Evolutionary conservation across 2,329 filamentous ascomycete genomes (phyloP).

Genomic region (Penicillium psychrosexuale): DNA sequence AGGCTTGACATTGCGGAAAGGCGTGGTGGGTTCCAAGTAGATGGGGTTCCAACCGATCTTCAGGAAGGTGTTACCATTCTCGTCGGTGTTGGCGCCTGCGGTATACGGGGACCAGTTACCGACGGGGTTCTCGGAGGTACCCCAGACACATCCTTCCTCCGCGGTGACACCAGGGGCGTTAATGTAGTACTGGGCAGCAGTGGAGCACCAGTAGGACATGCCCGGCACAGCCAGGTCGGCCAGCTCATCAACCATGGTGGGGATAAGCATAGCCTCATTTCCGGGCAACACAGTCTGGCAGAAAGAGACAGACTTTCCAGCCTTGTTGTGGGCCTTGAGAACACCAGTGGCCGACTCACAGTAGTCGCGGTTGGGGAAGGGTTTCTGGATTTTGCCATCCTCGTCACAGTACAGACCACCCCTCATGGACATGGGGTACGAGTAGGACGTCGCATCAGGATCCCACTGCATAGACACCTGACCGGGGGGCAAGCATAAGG

Average conservation of each 20-base stretch:
- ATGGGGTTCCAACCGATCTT: conserved; percentile 78
- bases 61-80: conserved; percentile 64
- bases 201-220: conserved; percentile 66
- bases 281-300: conserved; percentile 78
- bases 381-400: conserved; percentile 64
- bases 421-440: conserved; percentile 69
- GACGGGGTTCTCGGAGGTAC: conserved; percentile 57
- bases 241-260: conserved; percentile 60
- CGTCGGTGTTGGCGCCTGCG: conserved; percentile 68
- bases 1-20: conserved; percentile 57
- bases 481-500: conserved; percentile 74
- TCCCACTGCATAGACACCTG: conserved; percentile 80
- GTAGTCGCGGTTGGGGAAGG: conserved; percentile 65
- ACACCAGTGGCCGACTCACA: conserved; percentile 67
- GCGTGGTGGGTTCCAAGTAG: conserved; percentile 55
- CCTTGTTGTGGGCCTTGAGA: conserved; percentile 65
- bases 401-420: conserved; percentile 71
- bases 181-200: conserved; percentile 76
- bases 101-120: conserved; percentile 79
- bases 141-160: conserved; percentile 68
- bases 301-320: conserved; percentile 61
- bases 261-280: conserved; percentile 78
- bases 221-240: conserved; percentile 68
- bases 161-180: conserved; percentile 66
- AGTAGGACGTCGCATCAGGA: conserved; percentile 62